Percentiles rank a stretch among this genome's conserved stretches.
These are phyloP conservation scores for Sclerotinia glacialis DNA, from an alignment of 2,329 filamentous ascomycete species.

Conservation along the genomic window DNA sequence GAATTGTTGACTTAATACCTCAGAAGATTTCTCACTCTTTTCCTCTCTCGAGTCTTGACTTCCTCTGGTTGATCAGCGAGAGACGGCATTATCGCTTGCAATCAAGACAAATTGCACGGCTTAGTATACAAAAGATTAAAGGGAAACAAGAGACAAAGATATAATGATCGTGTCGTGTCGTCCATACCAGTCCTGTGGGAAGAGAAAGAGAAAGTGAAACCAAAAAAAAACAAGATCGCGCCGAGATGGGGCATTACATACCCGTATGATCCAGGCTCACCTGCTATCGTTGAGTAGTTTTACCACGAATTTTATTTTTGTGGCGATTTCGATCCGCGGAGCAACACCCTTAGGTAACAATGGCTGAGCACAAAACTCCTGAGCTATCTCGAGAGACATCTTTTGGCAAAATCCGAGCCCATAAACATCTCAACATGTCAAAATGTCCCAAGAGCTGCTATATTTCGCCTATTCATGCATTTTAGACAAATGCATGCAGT, in stretches of 20 bases:
- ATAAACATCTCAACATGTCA: neutral
- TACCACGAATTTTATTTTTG: neutral
- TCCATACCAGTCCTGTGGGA: too few species aligned
- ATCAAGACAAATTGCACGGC: neutral
- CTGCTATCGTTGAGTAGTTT: neutral
- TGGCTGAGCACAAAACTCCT: neutral
- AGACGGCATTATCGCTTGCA: neutral
- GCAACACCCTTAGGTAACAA: neutral
- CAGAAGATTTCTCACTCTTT: constrained; percentile 21
- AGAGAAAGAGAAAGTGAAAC: neutral
- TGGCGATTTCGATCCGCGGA: neutral
- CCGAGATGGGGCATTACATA: too few species aligned
- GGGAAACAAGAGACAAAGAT: neutral
- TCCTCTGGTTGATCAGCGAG: constrained; percentile 9
- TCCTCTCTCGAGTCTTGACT: constrained; percentile 5
- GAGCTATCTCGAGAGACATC: neutral
- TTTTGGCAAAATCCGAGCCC: neutral
- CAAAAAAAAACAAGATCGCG: neutral
- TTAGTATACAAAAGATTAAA: neutral
- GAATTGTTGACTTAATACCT: neutral
- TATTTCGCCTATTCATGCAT: neutral
- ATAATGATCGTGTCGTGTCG: neutral
- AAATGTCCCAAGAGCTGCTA: neutral
- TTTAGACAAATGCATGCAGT: neutral
- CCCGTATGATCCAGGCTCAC: neutral